These are phyloP conservation scores for Malassezia furfur DNA, from an alignment of 1,284 basidiomycete species.

Conservation along the genomic window DNA sequence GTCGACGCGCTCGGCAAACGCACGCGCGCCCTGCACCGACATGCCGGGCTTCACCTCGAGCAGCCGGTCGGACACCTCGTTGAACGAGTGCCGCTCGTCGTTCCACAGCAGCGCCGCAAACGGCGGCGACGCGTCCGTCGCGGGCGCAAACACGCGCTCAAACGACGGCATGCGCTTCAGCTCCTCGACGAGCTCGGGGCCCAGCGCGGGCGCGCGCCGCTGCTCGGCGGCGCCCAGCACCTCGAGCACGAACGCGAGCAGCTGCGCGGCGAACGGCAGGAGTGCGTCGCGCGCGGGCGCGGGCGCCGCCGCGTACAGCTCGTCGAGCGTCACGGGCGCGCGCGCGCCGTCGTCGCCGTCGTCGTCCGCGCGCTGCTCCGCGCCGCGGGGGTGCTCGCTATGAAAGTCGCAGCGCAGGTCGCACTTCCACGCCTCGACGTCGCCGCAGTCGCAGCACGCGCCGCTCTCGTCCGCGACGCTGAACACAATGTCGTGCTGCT, in stretches of 20 bases:
- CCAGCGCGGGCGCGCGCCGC: constrained; percentile 55
- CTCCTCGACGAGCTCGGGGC: constrained; percentile 55
- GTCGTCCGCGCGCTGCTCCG: too few relatives aligned
- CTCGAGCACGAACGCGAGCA: constrained; percentile 73
- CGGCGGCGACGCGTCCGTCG: constrained; percentile 47
- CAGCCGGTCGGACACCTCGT: constrained; percentile 57
- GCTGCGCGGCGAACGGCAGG: constrained; percentile 63
- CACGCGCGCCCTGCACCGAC: constrained; percentile 54
- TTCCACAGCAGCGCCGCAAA: constrained; percentile 86
- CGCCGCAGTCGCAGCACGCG: constrained; percentile 47
- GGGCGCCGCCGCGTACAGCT: constrained; percentile 30
- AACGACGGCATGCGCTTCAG: constrained; percentile 63
- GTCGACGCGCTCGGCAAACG: constrained; percentile 60
- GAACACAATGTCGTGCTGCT: constrained; percentile 44
- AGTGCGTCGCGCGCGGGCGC: constrained; percentile 62
- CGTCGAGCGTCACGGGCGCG: constrained; percentile 1
- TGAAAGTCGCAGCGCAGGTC: constrained; percentile 42
- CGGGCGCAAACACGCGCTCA: constrained; percentile 49
- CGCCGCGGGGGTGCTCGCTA: constrained; percentile 12
- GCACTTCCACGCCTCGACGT: constrained; percentile 44
- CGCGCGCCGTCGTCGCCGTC: background rate
- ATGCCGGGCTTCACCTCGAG: constrained; percentile 17
- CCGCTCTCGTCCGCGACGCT: constrained; percentile 36
- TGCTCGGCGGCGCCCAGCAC: constrained; percentile 76
- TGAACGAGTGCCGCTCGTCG: constrained; percentile 91